These are phyloP conservation scores for Flaveria bidentis DNA, from an alignment of 129 eudicot genomes.

Conservation along the genomic window DNA sequence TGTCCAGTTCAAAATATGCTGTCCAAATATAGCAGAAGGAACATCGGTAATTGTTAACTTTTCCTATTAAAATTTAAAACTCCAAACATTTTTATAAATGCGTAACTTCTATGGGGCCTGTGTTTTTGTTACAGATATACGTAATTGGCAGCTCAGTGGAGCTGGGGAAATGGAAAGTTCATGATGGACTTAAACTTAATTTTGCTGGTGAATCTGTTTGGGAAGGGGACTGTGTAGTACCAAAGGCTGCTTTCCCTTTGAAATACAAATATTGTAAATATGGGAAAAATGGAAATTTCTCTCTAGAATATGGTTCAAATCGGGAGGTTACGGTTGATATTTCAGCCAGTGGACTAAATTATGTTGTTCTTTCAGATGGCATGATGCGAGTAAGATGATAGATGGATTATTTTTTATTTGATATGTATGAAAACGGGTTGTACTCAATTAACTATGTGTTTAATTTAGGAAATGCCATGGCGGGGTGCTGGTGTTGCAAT, in stretches of 20 bases:
- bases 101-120: slow-evolving; percentile 7
- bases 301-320: slow-evolving; percentile 71
- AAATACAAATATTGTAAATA: slow-evolving; percentile 87
- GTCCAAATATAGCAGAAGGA: slow-evolving; percentile 75
- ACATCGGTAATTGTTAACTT: slow-evolving; percentile 62
- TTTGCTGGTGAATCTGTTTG: slow-evolving; percentile 87
- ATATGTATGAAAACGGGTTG: neutral
- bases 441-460: slow-evolving; percentile 3
- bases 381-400: slow-evolving; percentile 77
- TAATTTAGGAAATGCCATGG: slow-evolving; percentile 90
- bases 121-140: slow-evolving; percentile 55
- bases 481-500: slow-evolving; percentile 97
- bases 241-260: slow-evolving; percentile 73
- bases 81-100: neutral
- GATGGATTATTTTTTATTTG: neutral
- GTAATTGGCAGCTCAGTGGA: slow-evolving; percentile 74
- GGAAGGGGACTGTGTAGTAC: slow-evolving; percentile 72
- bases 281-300: slow-evolving; percentile 49
- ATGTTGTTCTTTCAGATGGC: slow-evolving; percentile 80
- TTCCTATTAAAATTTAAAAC: slow-evolving; percentile 6
- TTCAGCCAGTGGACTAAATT: slow-evolving; percentile 64
- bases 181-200: slow-evolving; percentile 70
- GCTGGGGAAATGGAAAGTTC: slow-evolving; percentile 85
- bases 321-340: slow-evolving; percentile 68
- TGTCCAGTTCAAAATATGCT: slow-evolving; percentile 83